Base-by-base conservation (phyloP, 2,329 filamentous ascomycete genomes). In the Cercospora janseana region DNA sequence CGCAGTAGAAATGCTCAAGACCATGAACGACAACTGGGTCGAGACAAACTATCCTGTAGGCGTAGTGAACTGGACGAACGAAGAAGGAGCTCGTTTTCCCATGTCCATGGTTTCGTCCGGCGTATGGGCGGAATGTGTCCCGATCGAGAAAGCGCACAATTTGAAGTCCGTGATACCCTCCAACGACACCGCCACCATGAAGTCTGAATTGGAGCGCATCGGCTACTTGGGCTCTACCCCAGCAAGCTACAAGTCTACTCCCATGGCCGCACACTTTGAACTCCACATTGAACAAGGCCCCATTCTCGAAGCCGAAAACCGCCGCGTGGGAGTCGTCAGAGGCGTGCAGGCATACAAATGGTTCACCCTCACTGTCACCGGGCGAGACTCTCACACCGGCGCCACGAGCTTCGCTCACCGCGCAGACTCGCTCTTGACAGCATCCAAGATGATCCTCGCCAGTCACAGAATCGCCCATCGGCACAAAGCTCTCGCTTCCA, bases 231-330 rank as follows among this genome's bases (percentile, higher is more conserved):
- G 87, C 10, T 58, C 68, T 0, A 69, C 75, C 0, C 75, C 78
- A 6, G 79, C 79, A 16, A 81, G 75, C 46, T 75, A 85, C 65
- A 72, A 77, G 54, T 72, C 75, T 24, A 80, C 77, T 12, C 85
- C 85, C 0, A 81, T 90, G 69, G 85, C 80, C 0, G 87, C 86
- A 0, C 87, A 92, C 66, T 91, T 92, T 61, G 87, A 92, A 67
- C 75, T 93, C 7, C 88, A 93, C 63, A 92, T 92, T 46, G 88
- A 94, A 66, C 89, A 94, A 66, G 87, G 87, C 0, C 87, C 87
- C 0, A 80, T 88, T 26, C 76, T 94, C 1, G 83, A 91, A 61
- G 76, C 76, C 12, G 75, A 78, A 21, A 70, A 75, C 20, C 77
- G 82, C 57, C 82, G 82, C 46, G 77, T 92, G 44, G 83, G 85